Percentiles rank a stretch among this genome's conserved stretches.
phyloP scores from a whole-genome alignment of 805 yeast species.

The Candida rishiriensis region DNA sequence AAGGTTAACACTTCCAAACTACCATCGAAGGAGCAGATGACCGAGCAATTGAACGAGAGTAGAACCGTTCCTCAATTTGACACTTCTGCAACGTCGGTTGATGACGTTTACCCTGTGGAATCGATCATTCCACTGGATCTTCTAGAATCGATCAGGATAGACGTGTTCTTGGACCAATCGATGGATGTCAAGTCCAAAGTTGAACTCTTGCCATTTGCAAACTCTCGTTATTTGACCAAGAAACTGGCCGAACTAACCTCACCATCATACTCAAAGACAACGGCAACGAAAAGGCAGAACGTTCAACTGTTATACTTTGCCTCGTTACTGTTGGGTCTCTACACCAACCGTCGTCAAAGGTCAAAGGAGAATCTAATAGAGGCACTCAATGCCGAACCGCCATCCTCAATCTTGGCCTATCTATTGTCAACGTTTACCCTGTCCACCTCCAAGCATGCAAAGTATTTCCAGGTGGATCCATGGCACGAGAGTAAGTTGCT shows the following conservation, averaged over 20 bases:
- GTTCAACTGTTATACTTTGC: slow-evolving; percentile 74
- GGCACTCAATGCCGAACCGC: slow-evolving; percentile 68
- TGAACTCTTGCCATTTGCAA: slow-evolving; percentile 56
- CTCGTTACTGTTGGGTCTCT: slow-evolving; percentile 75
- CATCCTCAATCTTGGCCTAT: slow-evolving; percentile 69
- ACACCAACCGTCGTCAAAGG: slow-evolving; percentile 62
- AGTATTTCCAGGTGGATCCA: slow-evolving; percentile 81
- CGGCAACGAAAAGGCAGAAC: slow-evolving; percentile 45
- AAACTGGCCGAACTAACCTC: slow-evolving; percentile 33
- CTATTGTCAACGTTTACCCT: slow-evolving; percentile 69
- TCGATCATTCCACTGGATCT: slow-evolving; percentile 68
- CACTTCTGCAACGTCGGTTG: slow-evolving; percentile 74
- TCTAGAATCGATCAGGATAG: slow-evolving; percentile 59
- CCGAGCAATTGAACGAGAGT: slow-evolving; percentile 51
- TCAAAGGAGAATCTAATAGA: slow-evolving; percentile 57
- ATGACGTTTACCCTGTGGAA: slow-evolving; percentile 73
- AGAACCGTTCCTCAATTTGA: slow-evolving; percentile 82
- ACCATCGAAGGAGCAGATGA: slow-evolving; percentile 67
- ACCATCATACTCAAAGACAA: slow-evolving; percentile 5
- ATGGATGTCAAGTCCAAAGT: slow-evolving; percentile 41
- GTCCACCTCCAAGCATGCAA: slow-evolving; percentile 56
- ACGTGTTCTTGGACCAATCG: slow-evolving; percentile 52
- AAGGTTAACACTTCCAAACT: slow-evolving; percentile 62
- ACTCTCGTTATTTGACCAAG: slow-evolving; percentile 52
- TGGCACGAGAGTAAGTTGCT: slow-evolving; percentile 81